Evolutionary conservation across 2,329 filamentous ascomycete genomes (phyloP).

Genomic region (Colletotrichum lindemuthianum): DNA sequence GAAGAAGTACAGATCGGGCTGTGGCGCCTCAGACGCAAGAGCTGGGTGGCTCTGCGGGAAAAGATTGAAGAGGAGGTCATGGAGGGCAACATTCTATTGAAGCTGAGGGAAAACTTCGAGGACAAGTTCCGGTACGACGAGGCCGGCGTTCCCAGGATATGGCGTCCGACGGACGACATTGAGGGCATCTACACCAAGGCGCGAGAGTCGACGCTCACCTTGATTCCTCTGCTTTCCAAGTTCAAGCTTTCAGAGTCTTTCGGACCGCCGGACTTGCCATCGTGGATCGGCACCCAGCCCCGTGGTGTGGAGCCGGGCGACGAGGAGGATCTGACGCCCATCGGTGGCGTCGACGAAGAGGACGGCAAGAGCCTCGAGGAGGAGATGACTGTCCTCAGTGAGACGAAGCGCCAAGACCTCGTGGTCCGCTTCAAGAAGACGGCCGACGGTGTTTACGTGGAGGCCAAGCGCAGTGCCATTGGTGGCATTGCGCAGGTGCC

Average conservation of each 20-base stretch:
- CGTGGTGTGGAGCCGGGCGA: slow-evolving; percentile 80
- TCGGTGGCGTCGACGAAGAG: slow-evolving; percentile 94
- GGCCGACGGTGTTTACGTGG: slow-evolving; percentile 96
- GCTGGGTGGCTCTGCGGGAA: slow-evolving; percentile 88
- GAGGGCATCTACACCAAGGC: slow-evolving; percentile 94
- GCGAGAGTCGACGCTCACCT: slow-evolving; percentile 87
- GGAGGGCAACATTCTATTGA: slow-evolving; percentile 95
- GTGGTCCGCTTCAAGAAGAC: slow-evolving; percentile 98
- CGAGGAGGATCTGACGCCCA: slow-evolving; percentile 88
- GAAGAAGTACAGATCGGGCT: slow-evolving; percentile 93
- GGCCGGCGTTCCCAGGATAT: slow-evolving; percentile 92
- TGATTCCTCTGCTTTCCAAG: slow-evolving; percentile 88
- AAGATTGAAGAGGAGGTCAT: slow-evolving; percentile 98
- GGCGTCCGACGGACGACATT: slow-evolving; percentile 96
- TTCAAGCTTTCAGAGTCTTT: slow-evolving; percentile 83
- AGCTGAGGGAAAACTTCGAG: slow-evolving; percentile 97
- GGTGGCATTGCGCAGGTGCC: slow-evolving; percentile 95
- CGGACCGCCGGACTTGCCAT: slow-evolving; percentile 81
- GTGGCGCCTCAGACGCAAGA: slow-evolving; percentile 93
- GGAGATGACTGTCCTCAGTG: slow-evolving; percentile 93
- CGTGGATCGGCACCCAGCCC: slow-evolving; percentile 84
- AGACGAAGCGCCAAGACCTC: slow-evolving; percentile 89
- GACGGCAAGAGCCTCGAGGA: slow-evolving; percentile 95
- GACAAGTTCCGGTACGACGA: slow-evolving; percentile 99
- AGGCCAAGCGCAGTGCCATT: slow-evolving; percentile 96